Evolutionary conservation across 2,329 filamentous ascomycete species (phyloP).

Genomic region (Nigrospora osmanthi): DNA sequence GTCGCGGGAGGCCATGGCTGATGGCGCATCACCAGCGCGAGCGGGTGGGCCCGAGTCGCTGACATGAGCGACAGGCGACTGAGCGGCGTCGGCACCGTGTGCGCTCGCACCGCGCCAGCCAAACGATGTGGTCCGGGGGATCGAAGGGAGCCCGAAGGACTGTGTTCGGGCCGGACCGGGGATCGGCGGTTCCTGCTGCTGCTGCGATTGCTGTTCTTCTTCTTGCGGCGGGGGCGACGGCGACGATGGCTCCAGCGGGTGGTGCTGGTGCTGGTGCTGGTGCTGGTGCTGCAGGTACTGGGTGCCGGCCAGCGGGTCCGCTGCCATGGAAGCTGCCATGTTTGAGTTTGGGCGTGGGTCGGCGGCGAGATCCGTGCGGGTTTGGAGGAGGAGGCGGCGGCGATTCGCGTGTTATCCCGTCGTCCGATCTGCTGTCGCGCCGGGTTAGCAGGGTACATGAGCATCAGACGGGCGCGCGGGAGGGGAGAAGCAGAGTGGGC

Average conservation of each 20-base stretch:
- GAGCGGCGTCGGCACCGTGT: constrained; percentile 8
- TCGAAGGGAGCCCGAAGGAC: constrained; percentile 52
- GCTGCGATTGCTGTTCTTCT: constrained; percentile 9
- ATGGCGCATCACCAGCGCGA: too few relatives aligned
- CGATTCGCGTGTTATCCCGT: constrained; percentile 21
- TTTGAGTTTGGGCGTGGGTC: constrained; percentile 8
- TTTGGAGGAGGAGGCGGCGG: constrained; percentile 9
- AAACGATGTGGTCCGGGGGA: constrained; percentile 50
- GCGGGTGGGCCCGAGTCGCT: too few relatives aligned
- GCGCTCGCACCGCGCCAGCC: constrained; percentile 29
- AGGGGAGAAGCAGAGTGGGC: not conserved
- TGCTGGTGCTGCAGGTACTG: not conserved
- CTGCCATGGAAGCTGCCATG: constrained; percentile 13
- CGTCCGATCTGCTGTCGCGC: constrained; percentile 17
- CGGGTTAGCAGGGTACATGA: constrained; percentile 16
- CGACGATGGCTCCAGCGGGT: not conserved
- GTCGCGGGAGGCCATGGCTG: too few relatives aligned
- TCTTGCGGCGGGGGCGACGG: constrained; percentile 7
- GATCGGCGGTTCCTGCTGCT: constrained; percentile 9
- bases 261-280: too few relatives aligned
- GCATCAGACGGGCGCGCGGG: constrained; percentile 12
- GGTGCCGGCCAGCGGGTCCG: not conserved
- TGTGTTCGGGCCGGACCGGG: constrained; percentile 24
- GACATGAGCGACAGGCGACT: too few relatives aligned
- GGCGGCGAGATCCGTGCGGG: constrained; percentile 15